Evolutionary conservation across 192 early-diverging fungal species (phyloP).

Genomic region (Kappamyces sp.): DNA sequence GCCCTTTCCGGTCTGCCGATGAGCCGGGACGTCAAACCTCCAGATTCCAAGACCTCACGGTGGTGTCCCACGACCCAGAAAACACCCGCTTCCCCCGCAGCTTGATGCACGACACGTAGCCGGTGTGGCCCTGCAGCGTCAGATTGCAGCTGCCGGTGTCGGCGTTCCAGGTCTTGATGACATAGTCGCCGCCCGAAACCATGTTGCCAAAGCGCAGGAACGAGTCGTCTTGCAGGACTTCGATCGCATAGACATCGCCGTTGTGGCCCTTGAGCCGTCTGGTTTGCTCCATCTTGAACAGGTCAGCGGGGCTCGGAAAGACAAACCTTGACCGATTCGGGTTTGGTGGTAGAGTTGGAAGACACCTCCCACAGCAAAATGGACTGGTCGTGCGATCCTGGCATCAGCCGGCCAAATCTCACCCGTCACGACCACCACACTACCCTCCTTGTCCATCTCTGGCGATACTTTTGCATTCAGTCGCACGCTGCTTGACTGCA

Average conservation of each 20-base stretch:
- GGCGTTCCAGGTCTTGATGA: constrained; percentile 37
- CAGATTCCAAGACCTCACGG: constrained; percentile 46
- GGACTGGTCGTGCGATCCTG: constrained; percentile 48
- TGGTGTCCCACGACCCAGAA: constrained; percentile 47
- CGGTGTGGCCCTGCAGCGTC: constrained; percentile 35
- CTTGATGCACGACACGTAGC: constrained; percentile 40
- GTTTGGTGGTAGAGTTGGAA: background rate
- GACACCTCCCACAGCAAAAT: constrained; percentile 33
- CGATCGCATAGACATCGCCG: constrained; percentile 41
- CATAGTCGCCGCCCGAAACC: constrained; percentile 43
- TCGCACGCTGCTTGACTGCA: background rate
- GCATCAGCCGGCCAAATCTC: constrained; percentile 16
- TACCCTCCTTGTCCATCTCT: background rate
- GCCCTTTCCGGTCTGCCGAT: constrained; percentile 30
- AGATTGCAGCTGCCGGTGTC: constrained; percentile 20
- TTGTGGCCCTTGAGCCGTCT: constrained; percentile 30
- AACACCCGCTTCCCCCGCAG: constrained; percentile 39
- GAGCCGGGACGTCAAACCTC: constrained; percentile 23
- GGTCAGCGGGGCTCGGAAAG: background rate
- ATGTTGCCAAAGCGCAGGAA: constrained; percentile 16
- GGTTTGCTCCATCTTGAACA: constrained; percentile 19
- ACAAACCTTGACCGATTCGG: constrained; percentile 19
- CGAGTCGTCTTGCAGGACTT: constrained; percentile 22
- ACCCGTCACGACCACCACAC: constrained; percentile 10
- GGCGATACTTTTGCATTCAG: constrained; percentile 13